Evolutionary conservation across 2,329 filamentous ascomycete species (phyloP).

Genomic region (Xylaria sp.): DNA sequence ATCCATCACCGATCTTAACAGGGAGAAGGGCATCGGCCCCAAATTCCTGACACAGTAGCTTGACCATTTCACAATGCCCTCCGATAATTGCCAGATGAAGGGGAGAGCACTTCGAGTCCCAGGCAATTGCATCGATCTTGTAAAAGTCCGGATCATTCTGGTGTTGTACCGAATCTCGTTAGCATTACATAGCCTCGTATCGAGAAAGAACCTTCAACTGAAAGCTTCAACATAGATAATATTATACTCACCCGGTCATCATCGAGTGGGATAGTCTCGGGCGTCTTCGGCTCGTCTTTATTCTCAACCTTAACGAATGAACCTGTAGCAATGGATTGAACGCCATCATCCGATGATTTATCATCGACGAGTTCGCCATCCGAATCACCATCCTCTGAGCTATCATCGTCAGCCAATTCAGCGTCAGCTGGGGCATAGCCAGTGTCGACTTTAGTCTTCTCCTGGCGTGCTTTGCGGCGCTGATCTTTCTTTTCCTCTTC

Average conservation of each 20-base stretch:
- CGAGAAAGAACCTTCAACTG: not conserved
- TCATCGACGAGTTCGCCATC: slow-evolving; percentile 56
- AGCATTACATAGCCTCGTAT: not conserved
- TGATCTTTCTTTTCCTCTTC: slow-evolving; percentile 64
- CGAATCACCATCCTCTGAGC: slow-evolving; percentile 46
- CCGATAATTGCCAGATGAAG: slow-evolving; percentile 80
- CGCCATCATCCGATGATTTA: slow-evolving; percentile 58
- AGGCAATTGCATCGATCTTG: slow-evolving; percentile 77
- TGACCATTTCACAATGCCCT: slow-evolving; percentile 72
- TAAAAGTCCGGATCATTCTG: slow-evolving; percentile 75
- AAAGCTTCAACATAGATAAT: not conserved
- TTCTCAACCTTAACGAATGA: slow-evolving; percentile 74
- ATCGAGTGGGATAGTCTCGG: slow-evolving; percentile 54
- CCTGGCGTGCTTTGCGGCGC: slow-evolving; percentile 48
- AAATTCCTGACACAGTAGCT: slow-evolving; percentile 72
- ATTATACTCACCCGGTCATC: slow-evolving; percentile 53
- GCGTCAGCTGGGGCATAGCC: slow-evolving; percentile 27
- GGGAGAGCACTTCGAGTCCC: slow-evolving; percentile 76
- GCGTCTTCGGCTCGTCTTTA: slow-evolving; percentile 45
- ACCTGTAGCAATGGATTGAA: slow-evolving; percentile 64
- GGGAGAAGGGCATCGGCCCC: slow-evolving; percentile 79
- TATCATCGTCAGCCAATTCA: slow-evolving; percentile 36
- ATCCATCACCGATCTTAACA: slow-evolving; percentile 65
- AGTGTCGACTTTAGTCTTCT: slow-evolving; percentile 35
- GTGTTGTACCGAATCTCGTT: not conserved